Conservation (phyloP, 805 yeast species). For the Ogataea neopini region DNA sequence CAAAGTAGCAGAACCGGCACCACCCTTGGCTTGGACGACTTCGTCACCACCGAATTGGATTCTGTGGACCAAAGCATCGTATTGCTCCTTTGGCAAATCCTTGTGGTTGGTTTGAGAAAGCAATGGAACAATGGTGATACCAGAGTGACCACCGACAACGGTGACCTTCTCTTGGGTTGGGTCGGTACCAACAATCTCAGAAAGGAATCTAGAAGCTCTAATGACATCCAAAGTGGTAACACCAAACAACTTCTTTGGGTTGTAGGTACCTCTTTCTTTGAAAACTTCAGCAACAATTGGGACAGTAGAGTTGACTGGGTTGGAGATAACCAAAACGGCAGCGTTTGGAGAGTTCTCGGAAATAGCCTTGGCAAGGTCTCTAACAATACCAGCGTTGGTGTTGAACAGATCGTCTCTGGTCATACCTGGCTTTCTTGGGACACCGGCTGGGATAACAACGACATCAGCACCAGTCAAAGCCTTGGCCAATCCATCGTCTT, state of each 20-base stretch:
- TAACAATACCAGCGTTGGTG: constrained; percentile 93
- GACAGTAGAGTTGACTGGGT: constrained; percentile 97
- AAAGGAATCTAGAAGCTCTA: constrained; percentile 84
- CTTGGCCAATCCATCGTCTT: constrained; percentile 62
- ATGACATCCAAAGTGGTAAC: constrained; percentile 93
- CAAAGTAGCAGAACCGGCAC: constrained; percentile 82
- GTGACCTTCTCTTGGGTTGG: constrained; percentile 77
- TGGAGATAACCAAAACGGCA: constrained; percentile 76
- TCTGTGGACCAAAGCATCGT: constrained; percentile 74
- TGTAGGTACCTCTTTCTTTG: constrained; percentile 81
- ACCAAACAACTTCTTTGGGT: constrained; percentile 91
- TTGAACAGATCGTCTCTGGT: constrained; percentile 96
- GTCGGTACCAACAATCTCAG: constrained; percentile 66
- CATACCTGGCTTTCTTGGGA: constrained; percentile 99
- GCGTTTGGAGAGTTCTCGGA: constrained; percentile 87
- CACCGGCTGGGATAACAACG: constrained; percentile 95
- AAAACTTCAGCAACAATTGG: constrained; percentile 94
- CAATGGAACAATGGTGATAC: constrained; percentile 93
- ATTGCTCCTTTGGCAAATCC: constrained; percentile 60
- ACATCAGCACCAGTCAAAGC: constrained; percentile 83
- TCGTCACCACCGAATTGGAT: constrained; percentile 94
- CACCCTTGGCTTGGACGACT: constrained; percentile 81
- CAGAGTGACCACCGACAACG: constrained; percentile 97
- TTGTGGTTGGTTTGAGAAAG: constrained; percentile 80
- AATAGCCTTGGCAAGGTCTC: constrained; percentile 84